Percentiles rank a stretch among this genome's conserved stretches.
Evolutionary conservation across 2,329 filamentous ascomycete species (phyloP).

Genomic region (Fusarium anguioides): DNA sequence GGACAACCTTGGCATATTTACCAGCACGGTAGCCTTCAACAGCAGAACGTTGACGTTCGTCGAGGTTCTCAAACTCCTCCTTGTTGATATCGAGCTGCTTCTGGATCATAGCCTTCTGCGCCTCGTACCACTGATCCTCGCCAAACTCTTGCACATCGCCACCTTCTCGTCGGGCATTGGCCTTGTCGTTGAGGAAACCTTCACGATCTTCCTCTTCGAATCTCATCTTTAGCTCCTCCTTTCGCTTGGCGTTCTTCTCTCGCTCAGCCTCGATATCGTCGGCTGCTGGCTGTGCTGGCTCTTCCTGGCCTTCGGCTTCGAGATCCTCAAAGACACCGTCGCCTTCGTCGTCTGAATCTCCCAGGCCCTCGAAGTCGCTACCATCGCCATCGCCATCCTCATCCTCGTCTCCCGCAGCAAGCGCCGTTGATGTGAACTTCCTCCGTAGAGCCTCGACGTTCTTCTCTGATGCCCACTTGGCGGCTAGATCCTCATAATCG

Average conservation of each 20-base stretch:
- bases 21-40: conserved; percentile 94
- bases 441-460: conserved; percentile 79
- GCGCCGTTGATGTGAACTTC: conserved; percentile 78
- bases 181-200: conserved; percentile 91
- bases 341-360: conserved; percentile 63
- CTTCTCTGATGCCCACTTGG: conserved; percentile 85
- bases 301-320: conserved; percentile 74
- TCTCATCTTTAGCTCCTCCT: conserved; percentile 92
- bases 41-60: conserved; percentile 82
- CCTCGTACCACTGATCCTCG: conserved; percentile 98
- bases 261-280: conserved; percentile 85
- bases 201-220: conserved; percentile 99
- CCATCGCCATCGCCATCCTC: conserved; percentile 54
- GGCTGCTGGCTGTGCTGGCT: conserved; percentile 54
- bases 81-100: conserved; percentile 98
- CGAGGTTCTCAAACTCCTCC: conserved; percentile 87
- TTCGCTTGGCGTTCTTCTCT: conserved; percentile 87
- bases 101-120: conserved; percentile 92
- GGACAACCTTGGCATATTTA: conserved; percentile 90
- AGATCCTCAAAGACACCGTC: conserved; percentile 70
- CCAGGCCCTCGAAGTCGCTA: conserved; percentile 65
- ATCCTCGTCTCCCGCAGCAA: conserved; percentile 51
- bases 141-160: conserved; percentile 83
- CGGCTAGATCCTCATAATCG: conserved; percentile 82
- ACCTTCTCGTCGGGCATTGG: conserved; percentile 76